Evolutionary conservation across 768 basidiomycete genomes (phyloP).

Genomic region (Termitomyces sp.): DNA sequence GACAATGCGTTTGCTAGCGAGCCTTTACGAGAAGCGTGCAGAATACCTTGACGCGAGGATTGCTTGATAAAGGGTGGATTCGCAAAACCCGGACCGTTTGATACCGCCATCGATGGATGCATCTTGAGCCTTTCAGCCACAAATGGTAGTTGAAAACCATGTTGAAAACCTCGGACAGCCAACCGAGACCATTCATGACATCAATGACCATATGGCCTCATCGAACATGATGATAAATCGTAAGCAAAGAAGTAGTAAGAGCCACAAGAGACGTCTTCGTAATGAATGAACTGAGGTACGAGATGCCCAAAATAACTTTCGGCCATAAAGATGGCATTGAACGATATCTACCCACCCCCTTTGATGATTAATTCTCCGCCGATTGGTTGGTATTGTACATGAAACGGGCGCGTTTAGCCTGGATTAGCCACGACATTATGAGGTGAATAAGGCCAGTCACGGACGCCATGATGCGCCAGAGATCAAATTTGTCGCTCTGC

Average conservation of each 20-base stretch:
- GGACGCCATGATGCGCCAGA: neutral
- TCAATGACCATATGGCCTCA: slow-evolving; percentile 8
- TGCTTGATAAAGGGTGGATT: slow-evolving; percentile 10
- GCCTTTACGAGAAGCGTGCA: neutral
- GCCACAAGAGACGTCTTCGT: neutral
- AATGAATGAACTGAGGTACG: neutral
- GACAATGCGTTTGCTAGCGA: neutral
- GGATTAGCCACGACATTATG: slow-evolving; percentile 6
- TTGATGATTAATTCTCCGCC: neutral
- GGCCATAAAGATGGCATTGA: neutral
- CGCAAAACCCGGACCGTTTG: slow-evolving; percentile 1
- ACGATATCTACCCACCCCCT: neutral
- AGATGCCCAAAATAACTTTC: slow-evolving; percentile 1
- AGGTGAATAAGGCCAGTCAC: slow-evolving; percentile 3
- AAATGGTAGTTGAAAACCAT: slow-evolving; percentile 4
- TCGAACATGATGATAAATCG: neutral
- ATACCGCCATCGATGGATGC: slow-evolving; percentile 5
- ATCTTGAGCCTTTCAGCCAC: neutral
- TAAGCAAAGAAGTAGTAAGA: neutral
- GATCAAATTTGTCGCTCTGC: neutral
- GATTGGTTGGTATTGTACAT: slow-evolving; percentile 4
- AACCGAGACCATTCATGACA: slow-evolving; percentile 3
- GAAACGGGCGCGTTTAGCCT: slow-evolving; percentile 5
- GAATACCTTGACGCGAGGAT: neutral
- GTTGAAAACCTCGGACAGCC: neutral